A percentile compares a stretch with the other conserved stretches of the same genome.
phyloP scores from a whole-genome alignment of 805 yeast species.

The Metschnikowia proteae region DNA sequence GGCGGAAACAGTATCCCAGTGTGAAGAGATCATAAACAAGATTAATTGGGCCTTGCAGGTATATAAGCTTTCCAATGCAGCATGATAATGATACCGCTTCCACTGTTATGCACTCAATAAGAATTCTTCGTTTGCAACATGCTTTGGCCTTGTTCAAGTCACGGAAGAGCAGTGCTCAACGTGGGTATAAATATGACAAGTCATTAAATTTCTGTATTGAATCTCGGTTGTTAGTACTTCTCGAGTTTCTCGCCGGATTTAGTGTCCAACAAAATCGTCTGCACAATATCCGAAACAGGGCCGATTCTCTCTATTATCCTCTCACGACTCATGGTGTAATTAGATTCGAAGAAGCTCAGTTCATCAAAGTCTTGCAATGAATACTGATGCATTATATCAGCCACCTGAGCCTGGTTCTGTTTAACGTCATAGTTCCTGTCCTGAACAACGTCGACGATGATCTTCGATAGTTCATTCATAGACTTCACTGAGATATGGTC shows the following conservation, averaged over 20 bases:
- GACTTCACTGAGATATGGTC: conserved; percentile 26
- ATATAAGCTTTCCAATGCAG: conserved; percentile 37
- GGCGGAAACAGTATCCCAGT: conserved; percentile 56
- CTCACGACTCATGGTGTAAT: not conserved
- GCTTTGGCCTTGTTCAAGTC: too few species aligned
- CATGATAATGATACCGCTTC: not conserved
- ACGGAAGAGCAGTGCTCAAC: too few species aligned
- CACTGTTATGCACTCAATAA: too few species aligned
- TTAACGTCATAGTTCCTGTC: conserved; percentile 13
- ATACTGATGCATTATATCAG: not conserved
- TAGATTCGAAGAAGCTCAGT: not conserved
- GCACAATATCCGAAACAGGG: not conserved
- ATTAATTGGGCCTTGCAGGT: conserved; percentile 55
- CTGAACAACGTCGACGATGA: conserved; percentile 20
- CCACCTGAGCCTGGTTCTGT: not conserved
- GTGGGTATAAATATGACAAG: not conserved
- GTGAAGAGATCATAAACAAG: conserved; percentile 73
- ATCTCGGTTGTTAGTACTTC: not conserved
- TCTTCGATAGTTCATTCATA: conserved; percentile 27
- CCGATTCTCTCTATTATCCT: not conserved
- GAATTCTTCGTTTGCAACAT: too few species aligned
- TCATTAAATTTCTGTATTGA: not conserved
- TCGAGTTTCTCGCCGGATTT: conserved; percentile 1
- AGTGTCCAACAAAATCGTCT: not conserved
- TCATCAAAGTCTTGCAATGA: conserved; percentile 1